Evolutionary conservation across 2,329 filamentous ascomycete genomes (phyloP).

Genomic region (Paramyrothecium sp.): DNA sequence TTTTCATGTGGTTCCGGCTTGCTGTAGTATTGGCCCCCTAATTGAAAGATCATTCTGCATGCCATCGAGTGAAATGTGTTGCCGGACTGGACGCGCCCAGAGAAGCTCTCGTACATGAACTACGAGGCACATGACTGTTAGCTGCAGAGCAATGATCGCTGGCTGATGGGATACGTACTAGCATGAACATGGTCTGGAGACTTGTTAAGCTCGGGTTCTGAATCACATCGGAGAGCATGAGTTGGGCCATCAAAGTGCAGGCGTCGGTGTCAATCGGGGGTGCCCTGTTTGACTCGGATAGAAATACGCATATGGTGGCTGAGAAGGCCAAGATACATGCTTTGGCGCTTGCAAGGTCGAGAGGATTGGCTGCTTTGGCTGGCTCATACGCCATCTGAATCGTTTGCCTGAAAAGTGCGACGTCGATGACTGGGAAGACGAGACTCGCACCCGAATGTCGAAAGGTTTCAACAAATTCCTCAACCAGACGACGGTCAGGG

Average conservation of each 20-base stretch:
- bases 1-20: slow-evolving; percentile 5
- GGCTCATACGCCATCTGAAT: slow-evolving; percentile 42
- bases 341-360: slow-evolving; percentile 32
- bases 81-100: slow-evolving; percentile 44
- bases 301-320: slow-evolving; percentile 27
- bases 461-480: slow-evolving; percentile 12
- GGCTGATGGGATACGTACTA: slow-evolving; percentile 35
- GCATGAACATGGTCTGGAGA: slow-evolving; percentile 44
- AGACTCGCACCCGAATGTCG: slow-evolving; percentile 33
- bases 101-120: slow-evolving; percentile 41
- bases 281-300: slow-evolving; percentile 6
- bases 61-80: slow-evolving; percentile 42
- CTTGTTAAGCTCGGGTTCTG: slow-evolving; percentile 41
- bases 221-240: slow-evolving; percentile 38
- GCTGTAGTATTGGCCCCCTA: slow-evolving; percentile 41
- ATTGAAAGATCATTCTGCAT: slow-evolving; percentile 45
- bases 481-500: slow-evolving; percentile 19
- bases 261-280: slow-evolving; percentile 36
- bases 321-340: slow-evolving; percentile 50
- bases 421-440: slow-evolving; percentile 49
- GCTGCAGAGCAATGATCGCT: not conserved
- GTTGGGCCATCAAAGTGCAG: slow-evolving; percentile 38
- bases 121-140: slow-evolving; percentile 9
- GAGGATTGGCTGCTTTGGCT: slow-evolving; percentile 5
- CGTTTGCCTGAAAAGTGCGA: slow-evolving; percentile 42